Conservation (phyloP, 1,284 basidiomycete species). For the Ustilago crameri region DNA sequence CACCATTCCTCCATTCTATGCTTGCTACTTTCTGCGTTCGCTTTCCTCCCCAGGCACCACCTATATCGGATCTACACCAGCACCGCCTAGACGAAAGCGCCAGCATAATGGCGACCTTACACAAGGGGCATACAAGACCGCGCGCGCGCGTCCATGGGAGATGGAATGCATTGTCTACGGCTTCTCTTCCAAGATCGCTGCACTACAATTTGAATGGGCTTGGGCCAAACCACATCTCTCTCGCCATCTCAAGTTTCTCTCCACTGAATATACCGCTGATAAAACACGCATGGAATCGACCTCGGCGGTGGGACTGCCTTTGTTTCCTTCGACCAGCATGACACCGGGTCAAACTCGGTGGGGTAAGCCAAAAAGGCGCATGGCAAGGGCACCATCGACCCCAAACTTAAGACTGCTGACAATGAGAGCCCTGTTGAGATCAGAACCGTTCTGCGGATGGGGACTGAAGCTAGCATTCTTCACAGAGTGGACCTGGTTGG, state of each 20-base stretch:
- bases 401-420: slow-evolving; percentile 65
- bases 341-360: slow-evolving; percentile 32
- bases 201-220: slow-evolving; percentile 89
- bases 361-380: slow-evolving; percentile 24
- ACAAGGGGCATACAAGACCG: slow-evolving; percentile 81
- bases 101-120: slow-evolving; percentile 87
- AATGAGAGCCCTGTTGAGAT: slow-evolving; percentile 57
- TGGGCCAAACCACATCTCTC: slow-evolving; percentile 80
- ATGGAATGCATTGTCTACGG: slow-evolving; percentile 90
- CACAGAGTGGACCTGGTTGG: slow-evolving; percentile 59
- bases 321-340: slow-evolving; percentile 48
- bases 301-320: slow-evolving; percentile 22
- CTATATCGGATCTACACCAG: slow-evolving; percentile 85
- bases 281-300: slow-evolving; percentile 7
- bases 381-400: slow-evolving; percentile 26
- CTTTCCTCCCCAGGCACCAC: slow-evolving; percentile 67
- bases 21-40: slow-evolving; percentile 82
- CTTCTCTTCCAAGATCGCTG: slow-evolving; percentile 84
- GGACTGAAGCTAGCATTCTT: slow-evolving; percentile 61
- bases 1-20: slow-evolving; percentile 81
- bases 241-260: slow-evolving; percentile 68
- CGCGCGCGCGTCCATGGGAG: slow-evolving; percentile 80
- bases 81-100: slow-evolving; percentile 80
- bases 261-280: slow-evolving; percentile 12
- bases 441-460: slow-evolving; percentile 65